Base-by-base conservation (phyloP, 208 protist species). In the Perkinsela sp. region DNA sequence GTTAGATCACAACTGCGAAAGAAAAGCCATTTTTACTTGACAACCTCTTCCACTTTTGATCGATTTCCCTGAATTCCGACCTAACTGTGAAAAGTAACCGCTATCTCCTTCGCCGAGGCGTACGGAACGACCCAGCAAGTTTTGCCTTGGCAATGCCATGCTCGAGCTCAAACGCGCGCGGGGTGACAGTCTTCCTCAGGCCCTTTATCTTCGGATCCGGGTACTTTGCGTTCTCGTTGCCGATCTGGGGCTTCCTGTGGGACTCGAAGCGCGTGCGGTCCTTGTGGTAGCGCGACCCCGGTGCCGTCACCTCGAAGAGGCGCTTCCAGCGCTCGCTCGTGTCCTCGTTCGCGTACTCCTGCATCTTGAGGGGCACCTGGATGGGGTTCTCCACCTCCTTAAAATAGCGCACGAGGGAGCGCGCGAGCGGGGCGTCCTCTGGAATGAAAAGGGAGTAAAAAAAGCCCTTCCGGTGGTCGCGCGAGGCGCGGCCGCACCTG, bases 401-500 rank as follows among this genome's bases (percentile, higher is more conserved):
- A 57, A 57, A 57, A 22, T 57, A 57, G 6, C 40, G 40, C 40
- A 57, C 13, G 40, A 57, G 40, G 22, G 40, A 57, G 13, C 22
- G 6, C 40, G 40, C 40, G 13, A 57, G 40, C 40, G 40, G 40
- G 40, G 40, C 40, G 40, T 57, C 40, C 40, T 57, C 40, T 6
- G 22, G 13, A 57, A 57, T 57, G 22, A 57, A 57, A 6, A 57
- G 40, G 40, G 40, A 57, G 40, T n/a, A 57, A 87, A 87, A n/a
- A 94, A 76, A 0, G 88, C 74, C 30, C 70, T 66, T 48, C 87
- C 85, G 6, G 70, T 48, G 1, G 76, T 68, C 22, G 85, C 85
- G 1, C 22, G 87, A 87, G 2, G 88, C 94, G 57, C 89, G 67
- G 32, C 90, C 89, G 1, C 93, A 87, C 30, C 89, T 70, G 68